Evolutionary conservation across 1,139 yeast species (phyloP).

Genomic region (Suhomyces wounanorum): DNA sequence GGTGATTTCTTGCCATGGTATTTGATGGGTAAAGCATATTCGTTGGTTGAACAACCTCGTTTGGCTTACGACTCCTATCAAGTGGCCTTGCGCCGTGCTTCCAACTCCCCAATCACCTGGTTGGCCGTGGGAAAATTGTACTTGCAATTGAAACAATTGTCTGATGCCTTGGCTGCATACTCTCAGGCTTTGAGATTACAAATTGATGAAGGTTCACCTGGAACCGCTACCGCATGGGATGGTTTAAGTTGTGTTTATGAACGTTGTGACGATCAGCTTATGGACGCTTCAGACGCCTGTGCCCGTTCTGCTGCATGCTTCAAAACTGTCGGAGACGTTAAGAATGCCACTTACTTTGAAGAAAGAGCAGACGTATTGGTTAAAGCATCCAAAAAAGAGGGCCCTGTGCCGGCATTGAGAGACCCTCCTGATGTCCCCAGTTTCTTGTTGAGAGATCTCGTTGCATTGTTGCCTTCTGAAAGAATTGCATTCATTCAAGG

Average conservation of each 20-base stretch:
- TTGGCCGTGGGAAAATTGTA: constrained; percentile 64
- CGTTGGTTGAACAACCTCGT: constrained; percentile 47
- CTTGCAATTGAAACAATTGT: constrained; percentile 57
- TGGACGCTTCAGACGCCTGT: constrained; percentile 64
- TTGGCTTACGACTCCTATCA: constrained; percentile 61
- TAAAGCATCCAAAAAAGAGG: constrained; percentile 45
- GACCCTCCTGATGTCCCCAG: constrained; percentile 55
- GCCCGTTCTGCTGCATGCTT: constrained; percentile 53
- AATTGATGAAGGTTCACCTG: constrained; percentile 50
- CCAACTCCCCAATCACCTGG: constrained; percentile 62
- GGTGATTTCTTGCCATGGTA: constrained; percentile 61
- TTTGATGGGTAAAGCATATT: constrained; percentile 56
- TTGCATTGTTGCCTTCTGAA: constrained; percentile 45
- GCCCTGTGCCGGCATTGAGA: constrained; percentile 46
- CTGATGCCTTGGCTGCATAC: constrained; percentile 68
- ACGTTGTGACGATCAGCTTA: constrained; percentile 59
- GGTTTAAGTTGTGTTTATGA: constrained; percentile 66
- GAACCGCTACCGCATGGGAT: constrained; percentile 65
- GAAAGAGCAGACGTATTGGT: constrained; percentile 44
- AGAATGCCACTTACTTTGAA: constrained; percentile 43
- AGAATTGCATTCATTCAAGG: constrained; percentile 42
- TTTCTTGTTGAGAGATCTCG: constrained; percentile 48
- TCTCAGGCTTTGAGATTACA: constrained; percentile 61
- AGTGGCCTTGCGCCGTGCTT: constrained; percentile 55
- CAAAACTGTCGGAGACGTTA: constrained; percentile 48